Conservation (phyloP, 2,329 filamentous ascomycete genomes). For the Geosmithia morbida region DNA sequence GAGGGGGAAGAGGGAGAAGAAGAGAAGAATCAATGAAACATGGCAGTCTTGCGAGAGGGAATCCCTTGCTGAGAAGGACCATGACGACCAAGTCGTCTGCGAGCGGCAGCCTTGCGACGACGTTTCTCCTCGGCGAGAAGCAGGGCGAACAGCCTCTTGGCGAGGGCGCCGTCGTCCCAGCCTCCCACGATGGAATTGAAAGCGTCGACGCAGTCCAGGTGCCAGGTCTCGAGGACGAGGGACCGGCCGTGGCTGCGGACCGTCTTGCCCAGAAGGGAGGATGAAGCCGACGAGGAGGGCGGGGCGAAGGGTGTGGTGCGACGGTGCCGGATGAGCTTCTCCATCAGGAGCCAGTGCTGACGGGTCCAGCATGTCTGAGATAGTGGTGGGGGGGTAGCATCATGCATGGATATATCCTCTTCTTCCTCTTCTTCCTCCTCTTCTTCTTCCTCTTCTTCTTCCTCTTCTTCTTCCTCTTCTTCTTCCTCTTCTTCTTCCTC, state of each 20-base stretch:
- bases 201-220: constrained; percentile 41
- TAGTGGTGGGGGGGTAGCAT: constrained; percentile 11
- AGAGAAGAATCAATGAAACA: no score
- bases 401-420: constrained; percentile 12
- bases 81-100: no score
- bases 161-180: constrained; percentile 34
- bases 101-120: not conserved
- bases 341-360: constrained; percentile 38
- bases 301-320: constrained; percentile 20
- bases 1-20: no score
- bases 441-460: not conserved
- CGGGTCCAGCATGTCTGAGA: constrained; percentile 32
- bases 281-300: not conserved
- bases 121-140: constrained; percentile 31
- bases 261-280: constrained; percentile 24
- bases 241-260: constrained; percentile 29
- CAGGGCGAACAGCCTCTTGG: constrained; percentile 37
- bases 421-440: constrained; percentile 1
- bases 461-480: not conserved
- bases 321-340: constrained; percentile 35
- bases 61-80: no score
- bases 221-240: constrained; percentile 38
- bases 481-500: constrained; percentile 6
- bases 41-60: no score
- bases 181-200: constrained; percentile 31